phyloP scores from a whole-genome alignment of 352 stramenopile species.

The Globisporangium sylvaticum region DNA sequence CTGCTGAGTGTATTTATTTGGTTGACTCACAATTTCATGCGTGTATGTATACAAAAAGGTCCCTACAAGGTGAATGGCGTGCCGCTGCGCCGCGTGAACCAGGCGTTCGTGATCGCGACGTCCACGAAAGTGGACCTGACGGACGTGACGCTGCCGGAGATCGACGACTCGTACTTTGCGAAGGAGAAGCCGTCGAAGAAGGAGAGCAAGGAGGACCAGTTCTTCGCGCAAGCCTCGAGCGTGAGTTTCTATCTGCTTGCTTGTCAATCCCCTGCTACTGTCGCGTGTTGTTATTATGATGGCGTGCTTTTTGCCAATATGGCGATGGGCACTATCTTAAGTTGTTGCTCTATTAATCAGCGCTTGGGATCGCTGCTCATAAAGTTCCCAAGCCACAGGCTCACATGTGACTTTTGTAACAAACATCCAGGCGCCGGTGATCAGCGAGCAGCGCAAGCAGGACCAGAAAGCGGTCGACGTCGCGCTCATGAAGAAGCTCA shows the following conservation, averaged over 20 bases:
- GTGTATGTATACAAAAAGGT: slow-evolving; percentile 43
- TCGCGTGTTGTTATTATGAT: not conserved
- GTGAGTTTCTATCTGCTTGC: slow-evolving; percentile 39
- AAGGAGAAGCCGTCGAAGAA: slow-evolving; percentile 86
- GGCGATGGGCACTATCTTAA: not conserved
- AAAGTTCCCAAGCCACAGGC: slow-evolving; percentile 70
- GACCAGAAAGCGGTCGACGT: slow-evolving; percentile 98
- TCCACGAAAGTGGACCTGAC: slow-evolving; percentile 96
- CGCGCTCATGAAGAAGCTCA: slow-evolving; percentile 83
- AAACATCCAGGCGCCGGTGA: slow-evolving; percentile 80
- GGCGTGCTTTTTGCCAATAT: not conserved
- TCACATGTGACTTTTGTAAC: slow-evolving; percentile 10
- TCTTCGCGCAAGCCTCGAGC: slow-evolving; percentile 92
- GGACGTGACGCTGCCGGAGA: slow-evolving; percentile 89
- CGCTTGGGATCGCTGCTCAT: slow-evolving; percentile 89
- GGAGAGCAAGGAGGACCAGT: slow-evolving; percentile 95
- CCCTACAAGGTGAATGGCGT: slow-evolving; percentile 99
- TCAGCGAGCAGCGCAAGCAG: slow-evolving; percentile 96
- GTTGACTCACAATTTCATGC: not conserved
- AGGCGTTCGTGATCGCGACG: slow-evolving; percentile 98
- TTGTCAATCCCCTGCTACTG: not conserved
- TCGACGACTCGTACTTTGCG: slow-evolving; percentile 98
- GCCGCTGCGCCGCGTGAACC: slow-evolving; percentile 97
- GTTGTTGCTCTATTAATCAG: slow-evolving; percentile 30
- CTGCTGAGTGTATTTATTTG: not conserved